These are phyloP conservation scores for Oryza meyeriana DNA, from an alignment of 176 grass and related monocot species.

Conservation along the genomic window DNA sequence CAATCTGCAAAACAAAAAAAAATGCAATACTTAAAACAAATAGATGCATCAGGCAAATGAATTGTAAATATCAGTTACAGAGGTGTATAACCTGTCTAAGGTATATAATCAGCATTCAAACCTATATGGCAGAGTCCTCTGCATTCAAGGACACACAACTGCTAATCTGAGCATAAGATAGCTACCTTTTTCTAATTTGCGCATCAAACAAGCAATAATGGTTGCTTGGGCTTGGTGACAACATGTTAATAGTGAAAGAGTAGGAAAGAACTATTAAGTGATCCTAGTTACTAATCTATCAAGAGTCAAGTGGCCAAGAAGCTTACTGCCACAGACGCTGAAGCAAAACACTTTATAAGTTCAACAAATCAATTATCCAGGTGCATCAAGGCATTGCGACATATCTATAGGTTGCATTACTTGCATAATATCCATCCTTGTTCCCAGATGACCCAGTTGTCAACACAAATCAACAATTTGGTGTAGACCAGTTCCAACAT, in stretches of 20 bases:
- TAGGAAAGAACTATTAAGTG: neutral
- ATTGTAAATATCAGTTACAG: neutral
- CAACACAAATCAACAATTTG: neutral
- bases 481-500: neutral
- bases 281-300: neutral
- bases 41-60: neutral
- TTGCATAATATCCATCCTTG: constrained; percentile 1
- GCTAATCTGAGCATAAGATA: neutral
- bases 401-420: neutral
- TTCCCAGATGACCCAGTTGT: neutral
- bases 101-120: neutral
- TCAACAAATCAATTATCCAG: neutral
- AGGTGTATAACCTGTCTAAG: neutral
- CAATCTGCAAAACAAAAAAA: constrained; percentile 60
- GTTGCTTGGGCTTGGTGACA: neutral
- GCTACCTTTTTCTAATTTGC: neutral
- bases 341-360: constrained; percentile 7
- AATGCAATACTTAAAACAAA: constrained; percentile 28
- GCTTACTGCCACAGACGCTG: neutral
- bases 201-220: neutral
- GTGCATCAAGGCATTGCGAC: neutral
- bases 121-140: neutral
- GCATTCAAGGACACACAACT: neutral
- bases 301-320: neutral
- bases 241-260: neutral